phyloP scores from a whole-genome alignment of 1,284 basidiomycete genomes.

The Peniophora sp. region DNA sequence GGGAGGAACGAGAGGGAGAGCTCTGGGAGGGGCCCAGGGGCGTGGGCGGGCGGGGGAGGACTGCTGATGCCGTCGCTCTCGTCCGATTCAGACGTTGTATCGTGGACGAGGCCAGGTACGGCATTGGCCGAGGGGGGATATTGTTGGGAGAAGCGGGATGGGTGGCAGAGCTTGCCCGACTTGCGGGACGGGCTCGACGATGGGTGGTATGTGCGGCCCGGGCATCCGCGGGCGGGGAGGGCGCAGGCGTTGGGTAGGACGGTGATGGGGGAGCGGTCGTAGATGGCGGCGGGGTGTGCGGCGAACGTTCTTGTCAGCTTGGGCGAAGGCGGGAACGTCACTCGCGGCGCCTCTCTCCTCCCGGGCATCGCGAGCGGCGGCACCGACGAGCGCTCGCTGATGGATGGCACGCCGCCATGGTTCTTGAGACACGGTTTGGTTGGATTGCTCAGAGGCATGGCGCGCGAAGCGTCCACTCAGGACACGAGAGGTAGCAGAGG shows the following conservation, averaged over 20 bases:
- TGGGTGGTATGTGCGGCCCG: slow-evolving; percentile 49
- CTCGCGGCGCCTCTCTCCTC: background rate
- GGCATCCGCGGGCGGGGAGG: slow-evolving; percentile 62
- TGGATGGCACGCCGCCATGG: too few relatives aligned
- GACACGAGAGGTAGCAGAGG: too few relatives aligned
- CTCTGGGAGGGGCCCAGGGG: slow-evolving; percentile 2
- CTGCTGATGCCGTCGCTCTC: slow-evolving; percentile 47
- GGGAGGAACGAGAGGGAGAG: slow-evolving; percentile 10
- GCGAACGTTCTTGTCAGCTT: slow-evolving; percentile 46
- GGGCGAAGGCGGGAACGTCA: slow-evolving; percentile 47
- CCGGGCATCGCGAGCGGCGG: too few relatives aligned
- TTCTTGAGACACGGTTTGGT: too few relatives aligned
- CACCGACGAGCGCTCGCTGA: too few relatives aligned
- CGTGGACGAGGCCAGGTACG: slow-evolving; percentile 43
- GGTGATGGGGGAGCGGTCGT: slow-evolving; percentile 68
- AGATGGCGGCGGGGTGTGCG: slow-evolving; percentile 45
- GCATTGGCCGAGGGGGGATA: slow-evolving; percentile 4
- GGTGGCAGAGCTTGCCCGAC: slow-evolving; percentile 35
- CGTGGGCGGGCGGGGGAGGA: slow-evolving; percentile 14
- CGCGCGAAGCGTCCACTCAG: too few relatives aligned
- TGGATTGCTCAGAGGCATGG: too few relatives aligned
- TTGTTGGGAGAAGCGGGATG: slow-evolving; percentile 20
- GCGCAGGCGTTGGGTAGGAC: slow-evolving; percentile 58
- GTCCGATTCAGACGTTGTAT: slow-evolving; percentile 56
- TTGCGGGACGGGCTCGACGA: slow-evolving; percentile 8